Evolutionary conservation across 2,329 filamentous ascomycete species (phyloP), one percentile per base, ranked within the genome.

Genomic region (Ophiocordyceps robertsii): DNA sequence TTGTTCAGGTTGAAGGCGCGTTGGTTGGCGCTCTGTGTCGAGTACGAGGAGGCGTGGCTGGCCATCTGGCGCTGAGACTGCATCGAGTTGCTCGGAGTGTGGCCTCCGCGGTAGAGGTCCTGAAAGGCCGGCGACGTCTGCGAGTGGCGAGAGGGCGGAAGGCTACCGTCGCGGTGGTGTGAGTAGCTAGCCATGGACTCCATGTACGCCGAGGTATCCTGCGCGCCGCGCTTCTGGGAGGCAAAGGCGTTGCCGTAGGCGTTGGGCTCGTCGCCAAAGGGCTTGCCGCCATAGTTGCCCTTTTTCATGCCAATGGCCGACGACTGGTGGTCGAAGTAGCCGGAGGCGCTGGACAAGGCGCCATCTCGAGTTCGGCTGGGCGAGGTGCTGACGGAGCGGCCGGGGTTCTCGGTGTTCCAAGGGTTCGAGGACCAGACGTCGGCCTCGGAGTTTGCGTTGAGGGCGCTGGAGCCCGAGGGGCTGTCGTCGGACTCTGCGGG

Each of bases 371-470:
- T 67, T 44, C 73, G 67, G 37, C 70, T 70, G 3, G 80, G 78
- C 13, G 80, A 82, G 30, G 72, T 72, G 48, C 66, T 75, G 44
- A 68, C 69, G 31, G 70, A 69, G 49, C 57, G 59, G 33, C 56
- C 44, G 40, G 52, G 45, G 29, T 53, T 61, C 38, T 77, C 73
- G 21, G 67, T 62, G 48, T 71, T 73, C 82, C 82, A 87, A 14
- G 74, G 71, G 32, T 69, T 64, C 48, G 67, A 63, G 46, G 31
- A 37, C 77, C 80, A 84, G 38, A 70, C 66, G 50, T 84, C 80
- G 16, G 75, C 74, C 53, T 86, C 80, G 10, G 82, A 84, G 36
- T 78, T 75, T 37, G 76, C 70, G 46, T 84, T 70, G 33, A 88
- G 67, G 45, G 81, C 82, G 46, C 78, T 72, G 6, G 82, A 85